Conservation (phyloP, 805 yeast species). For the Pichia paraexigua region DNA sequence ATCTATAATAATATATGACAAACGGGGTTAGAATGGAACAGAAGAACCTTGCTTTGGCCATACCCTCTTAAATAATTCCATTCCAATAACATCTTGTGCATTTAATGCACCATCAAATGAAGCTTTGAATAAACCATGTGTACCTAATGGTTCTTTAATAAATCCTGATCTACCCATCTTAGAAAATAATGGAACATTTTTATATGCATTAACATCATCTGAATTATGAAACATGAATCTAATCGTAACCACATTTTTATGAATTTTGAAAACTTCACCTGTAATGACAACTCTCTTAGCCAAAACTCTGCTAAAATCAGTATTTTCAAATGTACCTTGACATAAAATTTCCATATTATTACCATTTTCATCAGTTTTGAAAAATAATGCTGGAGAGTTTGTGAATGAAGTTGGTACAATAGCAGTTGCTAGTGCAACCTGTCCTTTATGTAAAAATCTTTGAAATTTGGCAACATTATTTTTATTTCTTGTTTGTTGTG, state of each 20-base stretch:
- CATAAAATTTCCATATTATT: conserved; percentile 54
- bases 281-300: conserved; percentile 87
- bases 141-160: conserved; percentile 92
- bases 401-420: conserved; percentile 83
- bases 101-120: conserved; percentile 84
- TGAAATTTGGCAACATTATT: conserved; percentile 86
- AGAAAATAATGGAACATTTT: conserved; percentile 86
- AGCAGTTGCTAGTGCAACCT: conserved; percentile 69
- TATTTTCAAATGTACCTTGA: conserved; percentile 80
- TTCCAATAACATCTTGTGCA: conserved; percentile 88
- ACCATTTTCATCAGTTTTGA: conserved; percentile 47
- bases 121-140: conserved; percentile 97
- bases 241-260: conserved; percentile 82
- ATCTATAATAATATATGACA: background rate
- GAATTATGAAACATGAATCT: conserved; percentile 96
- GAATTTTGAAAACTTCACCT: conserved; percentile 93
- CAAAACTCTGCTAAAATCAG: conserved; percentile 75
- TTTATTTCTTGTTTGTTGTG: conserved; percentile 65
- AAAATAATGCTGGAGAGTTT: conserved; percentile 77
- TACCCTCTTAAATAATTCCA: conserved; percentile 88
- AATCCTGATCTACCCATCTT: conserved; percentile 90
- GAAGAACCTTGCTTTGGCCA: conserved; percentile 57
- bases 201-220: conserved; percentile 83
- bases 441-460: conserved; percentile 74
- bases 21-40: background rate